Conservation (phyloP, 805 yeast species). For the Nakazawaea sp. region DNA sequence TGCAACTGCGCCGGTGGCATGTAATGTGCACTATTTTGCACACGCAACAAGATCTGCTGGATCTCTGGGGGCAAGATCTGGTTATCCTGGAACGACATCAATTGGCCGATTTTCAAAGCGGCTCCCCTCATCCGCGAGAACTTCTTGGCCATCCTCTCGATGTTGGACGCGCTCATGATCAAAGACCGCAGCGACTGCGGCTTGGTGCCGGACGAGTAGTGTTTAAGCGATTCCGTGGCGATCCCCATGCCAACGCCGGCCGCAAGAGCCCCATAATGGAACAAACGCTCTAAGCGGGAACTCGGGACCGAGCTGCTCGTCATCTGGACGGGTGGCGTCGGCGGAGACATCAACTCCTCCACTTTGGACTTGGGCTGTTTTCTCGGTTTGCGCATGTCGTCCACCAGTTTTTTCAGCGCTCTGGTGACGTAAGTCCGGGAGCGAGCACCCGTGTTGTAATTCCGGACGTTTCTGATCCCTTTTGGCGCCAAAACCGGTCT, state of each 20-base stretch:
- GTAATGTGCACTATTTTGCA: slow-evolving; percentile 91
- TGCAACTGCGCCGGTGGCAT: slow-evolving; percentile 93
- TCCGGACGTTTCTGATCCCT: not conserved
- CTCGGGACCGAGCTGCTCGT: slow-evolving; percentile 75
- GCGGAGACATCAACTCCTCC: not conserved
- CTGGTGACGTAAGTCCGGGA: not conserved
- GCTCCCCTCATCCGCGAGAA: slow-evolving; percentile 98
- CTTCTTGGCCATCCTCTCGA: slow-evolving; percentile 82
- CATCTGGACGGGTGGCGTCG: slow-evolving; percentile 19
- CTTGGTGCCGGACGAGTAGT: slow-evolving; percentile 50
- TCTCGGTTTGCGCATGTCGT: no score
- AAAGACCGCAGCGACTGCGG: slow-evolving; percentile 46
- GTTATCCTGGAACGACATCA: slow-evolving; percentile 91
- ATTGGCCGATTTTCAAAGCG: slow-evolving; percentile 94
- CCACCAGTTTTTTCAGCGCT: no score
- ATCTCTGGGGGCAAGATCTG: slow-evolving; percentile 79
- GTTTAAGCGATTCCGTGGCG: slow-evolving; percentile 67
- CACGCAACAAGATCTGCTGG: slow-evolving; percentile 71
- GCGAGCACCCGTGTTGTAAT: not conserved
- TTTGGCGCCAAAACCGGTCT: not conserved
- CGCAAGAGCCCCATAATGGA: slow-evolving; percentile 89
- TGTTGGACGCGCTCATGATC: slow-evolving; percentile 72
- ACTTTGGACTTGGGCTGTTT: not conserved
- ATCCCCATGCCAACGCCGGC: slow-evolving; percentile 87
- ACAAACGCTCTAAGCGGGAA: slow-evolving; percentile 78